Evolutionary conservation across 768 basidiomycete species (phyloP).

Genomic region (Podaxis mareebaensis): DNA sequence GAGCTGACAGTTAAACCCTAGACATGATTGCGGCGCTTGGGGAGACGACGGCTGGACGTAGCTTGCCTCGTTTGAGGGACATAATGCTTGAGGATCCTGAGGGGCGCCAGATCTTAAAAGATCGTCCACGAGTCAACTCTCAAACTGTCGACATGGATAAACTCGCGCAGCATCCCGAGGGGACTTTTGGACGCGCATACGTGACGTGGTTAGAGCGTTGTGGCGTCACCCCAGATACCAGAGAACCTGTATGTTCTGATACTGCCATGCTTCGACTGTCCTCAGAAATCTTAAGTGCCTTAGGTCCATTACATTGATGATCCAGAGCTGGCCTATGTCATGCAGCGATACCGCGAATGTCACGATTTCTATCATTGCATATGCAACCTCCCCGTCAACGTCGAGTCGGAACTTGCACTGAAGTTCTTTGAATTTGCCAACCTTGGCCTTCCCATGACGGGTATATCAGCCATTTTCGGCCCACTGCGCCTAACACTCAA

Average conservation of each 20-base stretch:
- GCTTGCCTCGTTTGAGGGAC: conserved; percentile 75
- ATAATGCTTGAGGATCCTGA: conserved; percentile 77
- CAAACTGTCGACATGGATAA: conserved; percentile 70
- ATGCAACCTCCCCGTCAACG: conserved; percentile 83
- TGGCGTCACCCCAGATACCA: conserved; percentile 90
- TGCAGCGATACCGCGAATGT: conserved; percentile 97
- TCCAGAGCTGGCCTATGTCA: conserved; percentile 94
- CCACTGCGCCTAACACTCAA: conserved; percentile 66
- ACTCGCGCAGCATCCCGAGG: conserved; percentile 68
- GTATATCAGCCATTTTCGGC: conserved; percentile 76
- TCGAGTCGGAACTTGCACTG: conserved; percentile 89
- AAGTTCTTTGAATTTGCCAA: conserved; percentile 96
- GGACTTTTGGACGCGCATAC: conserved; percentile 86
- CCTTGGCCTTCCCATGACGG: conserved; percentile 86
- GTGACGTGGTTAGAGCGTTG: conserved; percentile 87
- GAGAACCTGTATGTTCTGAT: conserved; percentile 69
- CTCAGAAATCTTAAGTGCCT: conserved; percentile 10
- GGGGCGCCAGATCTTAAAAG: conserved; percentile 81
- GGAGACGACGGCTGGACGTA: conserved; percentile 85
- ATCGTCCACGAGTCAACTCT: conserved; percentile 81
- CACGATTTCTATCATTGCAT: conserved; percentile 98
- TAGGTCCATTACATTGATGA: conserved; percentile 95
- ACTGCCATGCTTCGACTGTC: conserved; percentile 1
- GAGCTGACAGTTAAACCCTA: conserved; percentile 30
- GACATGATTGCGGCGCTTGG: conserved; percentile 96